Evolutionary conservation across 2,329 filamentous ascomycete species (phyloP).

Genomic region (Periconia sp.): DNA sequence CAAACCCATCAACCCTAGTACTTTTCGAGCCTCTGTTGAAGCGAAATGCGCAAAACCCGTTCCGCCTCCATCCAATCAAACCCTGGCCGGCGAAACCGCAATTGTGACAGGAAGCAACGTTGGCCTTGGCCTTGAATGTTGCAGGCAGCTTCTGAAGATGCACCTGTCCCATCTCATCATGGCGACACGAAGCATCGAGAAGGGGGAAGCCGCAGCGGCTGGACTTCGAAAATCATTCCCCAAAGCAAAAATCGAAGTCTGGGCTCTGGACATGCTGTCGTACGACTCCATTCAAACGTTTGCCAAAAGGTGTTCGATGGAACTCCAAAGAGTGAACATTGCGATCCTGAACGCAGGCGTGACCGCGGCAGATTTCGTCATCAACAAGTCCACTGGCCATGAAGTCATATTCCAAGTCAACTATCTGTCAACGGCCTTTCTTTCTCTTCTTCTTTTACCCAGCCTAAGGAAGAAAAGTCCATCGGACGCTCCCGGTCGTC

Average conservation of each 20-base stretch:
- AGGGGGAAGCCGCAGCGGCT: conserved; percentile 30
- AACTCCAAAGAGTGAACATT: conserved; percentile 18
- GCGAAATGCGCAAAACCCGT: conserved; percentile 3
- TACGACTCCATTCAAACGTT: conserved; percentile 25
- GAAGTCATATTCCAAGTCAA: conserved; percentile 56
- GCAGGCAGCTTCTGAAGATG: conserved; percentile 22
- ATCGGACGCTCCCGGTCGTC: conserved; percentile 6
- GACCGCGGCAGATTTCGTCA: conserved; percentile 6
- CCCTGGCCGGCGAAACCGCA: conserved; percentile 36
- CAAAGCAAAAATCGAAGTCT: conserved; percentile 23
- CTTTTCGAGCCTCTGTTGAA: background rate
- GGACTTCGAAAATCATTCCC: conserved; percentile 13
- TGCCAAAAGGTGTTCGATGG: conserved; percentile 9
- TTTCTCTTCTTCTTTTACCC: conserved; percentile 52
- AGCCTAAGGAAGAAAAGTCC: conserved; percentile 16
- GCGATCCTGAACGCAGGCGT: conserved; percentile 43
- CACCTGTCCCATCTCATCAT: conserved; percentile 30
- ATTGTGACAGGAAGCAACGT: conserved; percentile 44
- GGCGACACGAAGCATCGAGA: conserved; percentile 25
- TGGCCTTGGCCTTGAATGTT: conserved; percentile 31
- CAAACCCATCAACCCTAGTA: background rate
- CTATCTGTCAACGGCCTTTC: conserved; percentile 55
- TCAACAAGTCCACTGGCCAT: conserved; percentile 27
- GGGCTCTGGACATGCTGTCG: conserved; percentile 28
- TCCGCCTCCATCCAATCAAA: conserved; percentile 4